Conservation (phyloP, 768 basidiomycete genomes). For the Boletus sensibilis region DNA sequence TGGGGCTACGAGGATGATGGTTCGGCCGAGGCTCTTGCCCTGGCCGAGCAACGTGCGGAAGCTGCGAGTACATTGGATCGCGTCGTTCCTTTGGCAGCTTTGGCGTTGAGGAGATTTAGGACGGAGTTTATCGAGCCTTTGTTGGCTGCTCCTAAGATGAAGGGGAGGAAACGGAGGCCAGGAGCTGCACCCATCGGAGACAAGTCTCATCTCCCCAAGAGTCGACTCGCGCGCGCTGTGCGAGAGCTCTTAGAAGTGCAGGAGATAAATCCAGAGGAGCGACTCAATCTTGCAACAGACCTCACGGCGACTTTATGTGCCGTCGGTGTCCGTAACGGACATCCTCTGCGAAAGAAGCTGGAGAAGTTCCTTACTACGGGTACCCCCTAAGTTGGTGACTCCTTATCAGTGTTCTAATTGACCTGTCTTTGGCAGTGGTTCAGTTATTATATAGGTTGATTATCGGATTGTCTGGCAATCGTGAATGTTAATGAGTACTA, state of each 20-base stretch:
- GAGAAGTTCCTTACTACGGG: slow-evolving; percentile 49
- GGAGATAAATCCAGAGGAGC: slow-evolving; percentile 46
- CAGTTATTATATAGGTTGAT: slow-evolving; percentile 1
- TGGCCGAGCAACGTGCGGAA: slow-evolving; percentile 71
- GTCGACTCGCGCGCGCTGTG: slow-evolving; percentile 66
- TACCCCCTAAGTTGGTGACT: slow-evolving; percentile 1
- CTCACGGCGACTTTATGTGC: slow-evolving; percentile 50
- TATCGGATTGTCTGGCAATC: background rate
- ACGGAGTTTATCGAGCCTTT: slow-evolving; percentile 71
- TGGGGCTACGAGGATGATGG: slow-evolving; percentile 66
- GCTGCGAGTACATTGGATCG: slow-evolving; percentile 69
- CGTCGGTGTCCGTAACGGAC: slow-evolving; percentile 59
- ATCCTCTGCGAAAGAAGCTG: slow-evolving; percentile 66
- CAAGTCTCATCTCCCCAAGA: slow-evolving; percentile 50
- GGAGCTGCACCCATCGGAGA: slow-evolving; percentile 44
- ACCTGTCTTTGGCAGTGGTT: background rate
- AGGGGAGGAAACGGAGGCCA: slow-evolving; percentile 46
- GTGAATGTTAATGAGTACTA: slow-evolving; percentile 1
- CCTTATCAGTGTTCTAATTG: background rate
- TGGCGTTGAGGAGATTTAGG: slow-evolving; percentile 71
- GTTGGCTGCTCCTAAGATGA: slow-evolving; percentile 63
- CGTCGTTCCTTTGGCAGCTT: slow-evolving; percentile 58
- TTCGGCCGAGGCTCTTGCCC: slow-evolving; percentile 44
- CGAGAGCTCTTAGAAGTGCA: slow-evolving; percentile 61
- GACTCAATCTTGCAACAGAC: slow-evolving; percentile 44